Percentiles rank a stretch among this genome's conserved stretches.
Conservation (phyloP, 2,329 filamentous ascomycete genomes). For the Neonectria coccinea region DNA sequence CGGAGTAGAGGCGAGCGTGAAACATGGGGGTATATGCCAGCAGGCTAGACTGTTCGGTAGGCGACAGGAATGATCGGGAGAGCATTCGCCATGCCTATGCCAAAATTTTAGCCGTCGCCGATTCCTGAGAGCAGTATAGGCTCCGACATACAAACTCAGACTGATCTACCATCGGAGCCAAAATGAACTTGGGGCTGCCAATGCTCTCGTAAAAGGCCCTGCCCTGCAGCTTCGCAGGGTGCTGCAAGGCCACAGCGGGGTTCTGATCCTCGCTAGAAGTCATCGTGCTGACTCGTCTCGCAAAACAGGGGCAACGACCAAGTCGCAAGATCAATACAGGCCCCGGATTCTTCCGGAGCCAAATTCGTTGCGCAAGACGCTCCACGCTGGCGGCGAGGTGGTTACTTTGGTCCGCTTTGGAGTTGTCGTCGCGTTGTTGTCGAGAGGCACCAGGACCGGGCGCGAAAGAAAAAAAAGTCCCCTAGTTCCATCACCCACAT, state of each 20-base stretch:
- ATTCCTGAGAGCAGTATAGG: neutral
- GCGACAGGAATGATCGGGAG: conserved; percentile 88
- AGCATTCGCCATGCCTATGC: conserved; percentile 93
- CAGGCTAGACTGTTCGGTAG: conserved; percentile 71
- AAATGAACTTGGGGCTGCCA: conserved; percentile 87
- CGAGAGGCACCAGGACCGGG: neutral
- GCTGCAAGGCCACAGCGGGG: conserved; percentile 36
- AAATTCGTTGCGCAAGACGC: conserved; percentile 30
- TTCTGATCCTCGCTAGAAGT: conserved; percentile 35
- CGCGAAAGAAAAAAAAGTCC: conserved; percentile 20
- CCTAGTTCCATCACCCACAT: conserved; percentile 9
- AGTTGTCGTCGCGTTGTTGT: neutral
- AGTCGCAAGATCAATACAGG: conserved; percentile 20
- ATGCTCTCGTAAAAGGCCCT: conserved; percentile 95
- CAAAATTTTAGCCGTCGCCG: neutral
- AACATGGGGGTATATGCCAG: conserved; percentile 97
- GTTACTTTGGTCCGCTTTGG: conserved; percentile 12
- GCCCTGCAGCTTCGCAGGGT: conserved; percentile 75
- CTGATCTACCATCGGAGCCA: conserved; percentile 98
- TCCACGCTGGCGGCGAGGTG: conserved; percentile 37
- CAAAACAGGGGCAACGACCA: conserved; percentile 10
- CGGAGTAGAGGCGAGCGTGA: conserved; percentile 88
- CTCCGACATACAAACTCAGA: conserved; percentile 85
- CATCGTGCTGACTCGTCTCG: conserved; percentile 49
- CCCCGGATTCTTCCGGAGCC: conserved; percentile 44